Evolutionary conservation across 495 filamentous ascomycete species (phyloP), one percentile per base, ranked within the genome.

Genomic region (Polyplosphaeria fusca): DNA sequence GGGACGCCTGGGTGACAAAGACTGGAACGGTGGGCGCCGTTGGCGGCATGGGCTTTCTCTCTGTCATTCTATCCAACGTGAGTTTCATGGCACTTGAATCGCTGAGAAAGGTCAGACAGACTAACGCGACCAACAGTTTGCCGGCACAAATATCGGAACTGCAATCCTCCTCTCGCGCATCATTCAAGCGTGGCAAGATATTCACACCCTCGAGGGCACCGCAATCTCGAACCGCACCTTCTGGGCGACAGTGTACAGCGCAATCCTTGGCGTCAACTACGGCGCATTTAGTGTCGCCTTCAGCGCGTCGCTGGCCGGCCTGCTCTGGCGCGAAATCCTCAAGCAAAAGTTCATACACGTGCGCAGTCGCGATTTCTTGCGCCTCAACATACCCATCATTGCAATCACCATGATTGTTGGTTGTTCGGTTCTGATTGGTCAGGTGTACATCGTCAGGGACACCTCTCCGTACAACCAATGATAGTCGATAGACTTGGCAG

Each of bases 81-180:
- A 73, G 81, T 75, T n/a, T n/a, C n/a, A 35, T n/a, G 7, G 30
- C 30, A n/a, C n/a, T n/a, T n/a, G n/a, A n/a, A n/a, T n/a, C n/a
- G n/a, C n/a, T n/a, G n/a, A n/a, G 44, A 12, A 20, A 9, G 11
- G 11, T 39, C 19, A 50, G 20, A n/a, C 37, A 4, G 24, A 38
- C 24, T 22, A n/a, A n/a, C n/a, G 63, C 68, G 49, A 68, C 43
- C 24, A 41, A 9, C 54, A 85, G 82, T 86, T 85, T 55, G 80
- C 82, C 14, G 83, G 82, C 16, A 86, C 82, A 5, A 86, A 86
- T 55, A 86, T 86, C 43, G 82, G 83, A n/a, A 84, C 82, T 1
- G 83, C 82, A 4, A 85, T 86, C 61, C 76, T 85, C 3, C 74
- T 86, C 18, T 83, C 77, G 9, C 79, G 82, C 5, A 75, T 86